Percentiles rank a stretch among this genome's conserved stretches.
phyloP scores from a whole-genome alignment of 2,329 filamentous ascomycete genomes.

The Fusarium hainanense region DNA sequence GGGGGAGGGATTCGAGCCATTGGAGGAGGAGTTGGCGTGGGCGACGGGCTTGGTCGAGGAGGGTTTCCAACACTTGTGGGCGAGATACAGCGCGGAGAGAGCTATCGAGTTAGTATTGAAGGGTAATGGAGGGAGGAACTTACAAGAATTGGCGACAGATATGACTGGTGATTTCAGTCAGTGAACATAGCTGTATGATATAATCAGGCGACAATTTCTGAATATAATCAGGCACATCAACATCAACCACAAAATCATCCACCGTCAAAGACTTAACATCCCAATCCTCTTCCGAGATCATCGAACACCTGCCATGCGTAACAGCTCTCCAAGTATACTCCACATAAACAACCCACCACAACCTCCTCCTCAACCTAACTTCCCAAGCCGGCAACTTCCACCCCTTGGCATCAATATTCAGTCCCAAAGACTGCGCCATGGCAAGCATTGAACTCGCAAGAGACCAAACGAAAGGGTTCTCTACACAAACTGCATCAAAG shows the following conservation, averaged over 20 bases:
- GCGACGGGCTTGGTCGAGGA: neutral
- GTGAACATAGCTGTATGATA: neutral
- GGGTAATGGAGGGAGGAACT: rapidly evolving
- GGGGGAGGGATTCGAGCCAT: neutral
- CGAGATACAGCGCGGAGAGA: neutral
- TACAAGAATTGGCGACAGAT: constrained; percentile 13
- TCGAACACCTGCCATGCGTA: neutral
- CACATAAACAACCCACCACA: constrained; percentile 7
- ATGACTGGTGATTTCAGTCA: neutral
- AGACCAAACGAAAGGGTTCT: neutral
- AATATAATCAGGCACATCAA: neutral
- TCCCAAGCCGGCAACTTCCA: constrained; percentile 6
- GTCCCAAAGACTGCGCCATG: neutral
- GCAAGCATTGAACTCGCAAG: neutral
- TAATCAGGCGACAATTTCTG: neutral
- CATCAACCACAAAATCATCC: neutral
- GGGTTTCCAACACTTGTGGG: neutral
- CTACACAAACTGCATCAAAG: neutral
- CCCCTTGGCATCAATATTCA: neutral
- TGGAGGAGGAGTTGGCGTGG: neutral
- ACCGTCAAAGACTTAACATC: neutral
- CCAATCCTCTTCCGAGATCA: neutral
- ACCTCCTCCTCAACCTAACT: neutral
- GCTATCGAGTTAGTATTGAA: rapidly evolving
- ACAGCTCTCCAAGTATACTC: constrained; percentile 13